These are phyloP conservation scores for Nadsonia starkeyi-henricii DNA, from an alignment of 1,139 yeast species.

Conservation along the genomic window DNA sequence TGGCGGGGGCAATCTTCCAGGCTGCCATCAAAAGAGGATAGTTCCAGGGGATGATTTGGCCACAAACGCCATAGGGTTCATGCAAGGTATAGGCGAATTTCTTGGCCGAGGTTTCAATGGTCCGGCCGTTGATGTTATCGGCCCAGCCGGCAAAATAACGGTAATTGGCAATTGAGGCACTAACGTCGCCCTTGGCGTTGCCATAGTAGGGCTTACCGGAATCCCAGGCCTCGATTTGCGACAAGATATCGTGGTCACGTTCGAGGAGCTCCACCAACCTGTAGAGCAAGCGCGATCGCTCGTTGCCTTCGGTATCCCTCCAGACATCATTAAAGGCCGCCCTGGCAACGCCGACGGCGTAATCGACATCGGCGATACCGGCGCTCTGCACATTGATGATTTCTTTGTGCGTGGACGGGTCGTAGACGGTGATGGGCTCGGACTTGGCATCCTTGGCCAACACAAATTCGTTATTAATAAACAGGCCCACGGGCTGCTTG, in stretches of 20 bases:
- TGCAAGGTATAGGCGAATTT: conserved; percentile 44
- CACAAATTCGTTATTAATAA: conserved; percentile 71
- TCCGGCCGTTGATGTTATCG: conserved; percentile 60
- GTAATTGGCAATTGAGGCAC: conserved; percentile 35
- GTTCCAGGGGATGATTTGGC: conserved; percentile 86
- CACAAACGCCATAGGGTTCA: conserved; percentile 80
- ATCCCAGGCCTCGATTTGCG: conserved; percentile 46
- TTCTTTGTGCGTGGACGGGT: conserved; percentile 35
- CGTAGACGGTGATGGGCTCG: conserved; percentile 15
- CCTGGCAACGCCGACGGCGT: conserved; percentile 46
- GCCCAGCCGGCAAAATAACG: conserved; percentile 73
- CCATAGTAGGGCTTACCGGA: conserved; percentile 42
- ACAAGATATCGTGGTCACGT: conserved; percentile 32
- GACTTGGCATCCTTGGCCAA: conserved; percentile 30
- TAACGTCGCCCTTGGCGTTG: conserved; percentile 39
- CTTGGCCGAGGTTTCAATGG: conserved; percentile 50
- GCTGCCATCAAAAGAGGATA: conserved; percentile 71
- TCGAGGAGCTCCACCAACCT: conserved; percentile 43
- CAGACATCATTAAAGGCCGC: conserved; percentile 36
- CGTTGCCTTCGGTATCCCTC: conserved; percentile 33
- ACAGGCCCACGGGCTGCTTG: conserved; percentile 67
- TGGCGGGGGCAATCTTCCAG: conserved; percentile 64
- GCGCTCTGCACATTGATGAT: conserved; percentile 42
- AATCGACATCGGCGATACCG: conserved; percentile 39
- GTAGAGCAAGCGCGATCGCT: conserved; percentile 31